Base-by-base conservation (phyloP, 1,284 basidiomycete species). In the Irpex lacteus region DNA sequence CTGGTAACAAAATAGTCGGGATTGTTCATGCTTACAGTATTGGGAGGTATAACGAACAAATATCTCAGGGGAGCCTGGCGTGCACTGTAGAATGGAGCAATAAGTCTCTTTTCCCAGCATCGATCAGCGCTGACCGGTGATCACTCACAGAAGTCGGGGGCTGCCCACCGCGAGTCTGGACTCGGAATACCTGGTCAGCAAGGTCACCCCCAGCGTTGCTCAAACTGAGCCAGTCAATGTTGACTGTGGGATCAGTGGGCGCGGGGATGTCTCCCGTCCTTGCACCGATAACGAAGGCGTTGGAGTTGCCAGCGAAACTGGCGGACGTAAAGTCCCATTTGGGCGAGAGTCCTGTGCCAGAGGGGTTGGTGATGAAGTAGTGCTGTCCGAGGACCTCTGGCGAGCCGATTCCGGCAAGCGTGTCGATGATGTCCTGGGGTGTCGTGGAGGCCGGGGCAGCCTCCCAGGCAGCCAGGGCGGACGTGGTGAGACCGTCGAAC, bases 181-280 rank as follows among this genome's bases (percentile, higher is more conserved):
- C 65, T 21, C 81, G 69, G 68, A 74, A 81, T 4, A 81, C 73
- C 26, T 69, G 69, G 40, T 71, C 70, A 5, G 80, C 76, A 3
- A 81, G 70, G 4, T 71, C 61, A 3, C 80, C 80, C 13, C 72
- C 61, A 40, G 32, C 68, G 5, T 38, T 63, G 11, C 65, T 69
- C n/a, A 82, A 73, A 60, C 73, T 66, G n/a, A 82, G 69, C 80
- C 79, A 82, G 59, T 78, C 76, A 56, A 83, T 68, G 65, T 81
- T 73, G 44, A 36, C 11, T 3, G 65, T 49, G 5, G 74, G 63
- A 59, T 74, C 64, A 13, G 66, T 67, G 8, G 79, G 76, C 5
- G 75, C 70, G 19, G 66, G 60, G 9, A 75, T 63, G 57, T 71
- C 69, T 34, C 68, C 73, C 1, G 65, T 62, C 61, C 70, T 75